Evolutionary conservation across 306 rosid species (phyloP), one percentile per base, ranked within the genome.

Genomic region (Nissolia schottii): DNA sequence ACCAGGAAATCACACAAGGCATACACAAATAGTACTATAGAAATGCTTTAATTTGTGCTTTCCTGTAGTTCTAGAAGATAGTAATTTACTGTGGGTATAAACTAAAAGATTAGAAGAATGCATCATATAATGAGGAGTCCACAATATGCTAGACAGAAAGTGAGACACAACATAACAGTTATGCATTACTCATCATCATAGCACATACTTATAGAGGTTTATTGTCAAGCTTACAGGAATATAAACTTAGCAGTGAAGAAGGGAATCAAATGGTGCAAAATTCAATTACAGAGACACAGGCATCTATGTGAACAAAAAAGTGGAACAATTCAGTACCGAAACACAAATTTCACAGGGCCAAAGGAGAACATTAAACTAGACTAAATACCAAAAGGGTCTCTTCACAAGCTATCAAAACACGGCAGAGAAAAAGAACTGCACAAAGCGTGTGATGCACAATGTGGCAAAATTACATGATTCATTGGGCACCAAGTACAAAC

Each of bases 401-500:
- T n/a, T n/a, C 55, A 38, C n/a, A 43, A 73, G 46, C 69, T 51
- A 73, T 56, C 38, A 3, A 54, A 69, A 70, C 24, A 43, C 35
- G 23, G 28, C 61, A 58, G 8, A 22, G n/a, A 51, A 75, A 49
- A 64, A 64, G 45, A 74, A 46, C 32, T 35, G 54, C 40, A 11
- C 31, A 59, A 28, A 67, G 67, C 24, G 53, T 20, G 18, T 70
- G 59, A 70, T 77, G 50, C 64, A 74, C 76, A 78, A 78, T 83
- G 73, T 59, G 38, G 61, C 78, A 65, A 54, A 80, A 67, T 10
- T 23, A 16, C 50, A 31, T 23, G 73, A n/a, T 73, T 22, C n/a
- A 65, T 53, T 63, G 3, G 60, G 40, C 53, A 53, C 64, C 2
- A 69, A 69, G 37, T 32, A 58, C 46, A 68, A 67, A 67, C 7